Conservation (phyloP, 345 rosid genomes). For the Acer saccharum region DNA sequence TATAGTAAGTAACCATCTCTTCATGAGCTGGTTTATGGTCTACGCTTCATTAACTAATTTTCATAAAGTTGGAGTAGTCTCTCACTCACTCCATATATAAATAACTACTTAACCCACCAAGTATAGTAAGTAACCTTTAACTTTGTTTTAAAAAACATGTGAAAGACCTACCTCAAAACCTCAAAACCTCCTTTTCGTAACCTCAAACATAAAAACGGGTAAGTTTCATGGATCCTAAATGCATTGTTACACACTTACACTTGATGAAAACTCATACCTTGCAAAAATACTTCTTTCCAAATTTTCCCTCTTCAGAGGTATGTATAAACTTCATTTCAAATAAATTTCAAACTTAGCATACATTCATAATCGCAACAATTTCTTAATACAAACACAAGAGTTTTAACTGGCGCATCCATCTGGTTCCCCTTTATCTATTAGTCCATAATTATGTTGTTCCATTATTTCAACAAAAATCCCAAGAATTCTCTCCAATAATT, state of each 20-base stretch:
- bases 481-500: too few species aligned
- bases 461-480: too few species aligned
- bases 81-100: not conserved
- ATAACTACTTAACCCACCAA: not conserved
- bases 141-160: not conserved
- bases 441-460: not conserved
- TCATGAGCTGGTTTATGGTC: not conserved
- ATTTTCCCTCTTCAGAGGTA: not conserved
- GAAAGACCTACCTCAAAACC: not conserved
- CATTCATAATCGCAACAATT: too few species aligned
- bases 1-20: not conserved
- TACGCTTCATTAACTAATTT: not conserved
- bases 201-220: not conserved
- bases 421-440: not conserved
- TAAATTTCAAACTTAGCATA: not conserved
- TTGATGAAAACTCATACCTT: not conserved
- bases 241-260: not conserved
- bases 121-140: not conserved
- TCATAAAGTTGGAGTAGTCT: not conserved
- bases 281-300: not conserved
- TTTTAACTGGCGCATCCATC: not conserved
- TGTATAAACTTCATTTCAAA: not conserved
- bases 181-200: not conserved
- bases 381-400: not conserved
- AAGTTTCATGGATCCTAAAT: not conserved